phyloP scores from a whole-genome alignment of 345 rosid genomes.

The Pistacia vera region DNA sequence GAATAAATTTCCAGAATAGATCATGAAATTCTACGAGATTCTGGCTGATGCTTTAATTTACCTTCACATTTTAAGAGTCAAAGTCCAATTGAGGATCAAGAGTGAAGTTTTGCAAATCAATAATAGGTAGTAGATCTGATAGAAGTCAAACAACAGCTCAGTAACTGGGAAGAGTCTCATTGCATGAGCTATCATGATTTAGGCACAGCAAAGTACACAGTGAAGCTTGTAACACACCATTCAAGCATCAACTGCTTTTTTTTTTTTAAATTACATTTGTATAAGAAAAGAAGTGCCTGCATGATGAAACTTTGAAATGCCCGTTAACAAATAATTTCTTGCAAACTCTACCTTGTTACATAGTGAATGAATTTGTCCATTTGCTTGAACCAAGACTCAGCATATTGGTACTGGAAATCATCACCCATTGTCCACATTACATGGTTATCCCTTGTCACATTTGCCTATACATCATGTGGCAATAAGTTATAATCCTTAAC shows the following conservation, averaged over 20 bases:
- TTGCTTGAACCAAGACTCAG: conserved; percentile 92
- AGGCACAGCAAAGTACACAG: not conserved
- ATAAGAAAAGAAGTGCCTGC: not conserved
- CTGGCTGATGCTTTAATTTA: too few relatives aligned
- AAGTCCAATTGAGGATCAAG: too few relatives aligned
- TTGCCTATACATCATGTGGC: conserved; percentile 46
- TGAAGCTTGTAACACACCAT: not conserved
- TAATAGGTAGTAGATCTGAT: not conserved
- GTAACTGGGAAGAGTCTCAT: not conserved
- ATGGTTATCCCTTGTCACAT: conserved; percentile 74
- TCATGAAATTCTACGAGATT: too few relatives aligned
- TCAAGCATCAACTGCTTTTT: not conserved
- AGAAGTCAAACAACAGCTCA: not conserved
- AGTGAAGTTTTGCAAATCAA: too few relatives aligned
- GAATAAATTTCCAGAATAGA: too few relatives aligned
- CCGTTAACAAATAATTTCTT: not conserved
- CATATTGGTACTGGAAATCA: conserved; percentile 90
- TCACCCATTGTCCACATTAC: conserved; percentile 99
- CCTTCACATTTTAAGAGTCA: too few relatives aligned
- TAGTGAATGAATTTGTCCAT: conserved; percentile 90
- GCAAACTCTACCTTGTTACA: conserved; percentile 67
- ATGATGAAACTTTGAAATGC: not conserved
- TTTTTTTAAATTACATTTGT: too few relatives aligned
- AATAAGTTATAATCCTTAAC: not conserved
- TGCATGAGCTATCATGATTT: not conserved